Evolutionary conservation across 805 yeast genomes (phyloP).

Genomic region (Metschnikowia reukaufii): DNA sequence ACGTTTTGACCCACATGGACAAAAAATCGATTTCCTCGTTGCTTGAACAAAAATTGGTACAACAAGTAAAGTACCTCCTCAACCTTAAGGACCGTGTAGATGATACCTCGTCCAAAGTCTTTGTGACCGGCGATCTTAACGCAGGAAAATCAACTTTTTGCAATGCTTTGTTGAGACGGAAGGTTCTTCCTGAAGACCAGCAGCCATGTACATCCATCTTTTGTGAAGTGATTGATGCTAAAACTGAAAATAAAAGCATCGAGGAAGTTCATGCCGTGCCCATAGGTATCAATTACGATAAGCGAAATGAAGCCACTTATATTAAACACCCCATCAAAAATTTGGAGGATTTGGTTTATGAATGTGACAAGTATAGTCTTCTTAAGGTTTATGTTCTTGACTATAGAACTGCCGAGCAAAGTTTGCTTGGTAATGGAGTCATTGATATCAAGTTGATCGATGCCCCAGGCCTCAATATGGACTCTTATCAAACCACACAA

Average conservation of each 20-base stretch:
- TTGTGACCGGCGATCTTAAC: constrained; percentile 95
- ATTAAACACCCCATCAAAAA: constrained; percentile 52
- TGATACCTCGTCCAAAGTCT: constrained; percentile 89
- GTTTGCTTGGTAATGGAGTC: constrained; percentile 82
- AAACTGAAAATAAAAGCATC: constrained; percentile 59
- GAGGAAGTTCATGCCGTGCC: constrained; percentile 95
- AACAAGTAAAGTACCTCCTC: constrained; percentile 63
- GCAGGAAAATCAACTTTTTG: constrained; percentile 97
- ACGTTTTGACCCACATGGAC: constrained; percentile 58
- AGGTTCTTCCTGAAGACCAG: constrained; percentile 89
- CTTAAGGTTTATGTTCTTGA: constrained; percentile 84
- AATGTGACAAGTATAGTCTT: constrained; percentile 67
- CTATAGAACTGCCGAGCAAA: constrained; percentile 60
- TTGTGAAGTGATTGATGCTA: constrained; percentile 88
- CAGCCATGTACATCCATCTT: constrained; percentile 97
- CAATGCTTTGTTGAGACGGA: constrained; percentile 78
- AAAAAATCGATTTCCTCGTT: constrained; percentile 67
- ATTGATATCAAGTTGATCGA: constrained; percentile 91
- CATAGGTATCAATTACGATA: constrained; percentile 51
- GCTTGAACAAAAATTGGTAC: constrained; percentile 64
- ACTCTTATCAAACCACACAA: constrained; percentile 90
- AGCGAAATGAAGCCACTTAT: constrained; percentile 64
- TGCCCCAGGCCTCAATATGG: constrained; percentile 96
- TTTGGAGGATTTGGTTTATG: constrained; percentile 69
- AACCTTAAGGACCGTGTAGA: constrained; percentile 80